These are phyloP conservation scores for Leccinum olivaceopallidum DNA, from an alignment of 768 basidiomycete genomes.

Conservation along the genomic window DNA sequence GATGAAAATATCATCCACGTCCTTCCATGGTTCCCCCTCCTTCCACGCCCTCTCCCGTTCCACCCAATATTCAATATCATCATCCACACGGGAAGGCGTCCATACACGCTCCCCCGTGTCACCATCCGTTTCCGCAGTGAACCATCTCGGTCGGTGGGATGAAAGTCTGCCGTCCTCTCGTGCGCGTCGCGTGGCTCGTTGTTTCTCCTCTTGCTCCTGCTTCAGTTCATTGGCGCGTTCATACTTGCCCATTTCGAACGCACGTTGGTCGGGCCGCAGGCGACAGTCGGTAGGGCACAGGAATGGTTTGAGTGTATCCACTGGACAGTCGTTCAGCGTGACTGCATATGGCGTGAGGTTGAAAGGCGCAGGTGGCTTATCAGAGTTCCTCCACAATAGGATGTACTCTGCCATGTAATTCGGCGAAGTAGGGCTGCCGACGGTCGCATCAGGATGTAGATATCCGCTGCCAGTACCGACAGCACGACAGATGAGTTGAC, in stretches of 20 bases:
- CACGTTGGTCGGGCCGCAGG: constrained; percentile 88
- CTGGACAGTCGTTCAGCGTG: constrained; percentile 86
- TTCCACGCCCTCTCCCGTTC: constrained; percentile 70
- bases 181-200: constrained; percentile 64
- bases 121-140: constrained; percentile 73
- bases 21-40: constrained; percentile 50
- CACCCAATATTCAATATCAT: constrained; percentile 78
- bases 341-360: constrained; percentile 95
- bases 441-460: constrained; percentile 70
- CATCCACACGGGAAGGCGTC: constrained; percentile 58
- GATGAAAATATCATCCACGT: constrained; percentile 82
- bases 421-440: constrained; percentile 47
- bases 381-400: constrained; percentile 91
- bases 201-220: constrained; percentile 78
- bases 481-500: constrained; percentile 85
- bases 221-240: constrained; percentile 83
- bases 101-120: constrained; percentile 93
- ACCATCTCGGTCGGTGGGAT: constrained; percentile 88
- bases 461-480: constrained; percentile 59
- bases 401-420: constrained; percentile 66
- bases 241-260: constrained; percentile 88
- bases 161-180: constrained; percentile 73
- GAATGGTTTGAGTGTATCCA: constrained; percentile 64
- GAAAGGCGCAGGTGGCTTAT: constrained; percentile 82
- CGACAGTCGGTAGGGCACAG: constrained; percentile 92